phyloP scores from a whole-genome alignment of 768 basidiomycete species.

The Boletus rubropictus region DNA sequence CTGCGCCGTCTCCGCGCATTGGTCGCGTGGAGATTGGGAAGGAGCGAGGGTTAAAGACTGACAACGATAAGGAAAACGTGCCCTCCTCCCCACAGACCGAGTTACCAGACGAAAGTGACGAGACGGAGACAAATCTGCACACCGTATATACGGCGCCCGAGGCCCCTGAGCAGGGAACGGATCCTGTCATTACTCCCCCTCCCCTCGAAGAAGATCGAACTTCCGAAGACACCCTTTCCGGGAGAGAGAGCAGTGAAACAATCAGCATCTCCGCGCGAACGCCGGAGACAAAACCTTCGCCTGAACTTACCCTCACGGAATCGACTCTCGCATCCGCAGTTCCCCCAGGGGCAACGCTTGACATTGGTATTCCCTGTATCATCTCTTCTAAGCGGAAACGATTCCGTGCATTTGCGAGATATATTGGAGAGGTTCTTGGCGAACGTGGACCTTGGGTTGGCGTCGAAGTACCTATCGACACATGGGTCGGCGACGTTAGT shows the following conservation, averaged over 20 bases:
- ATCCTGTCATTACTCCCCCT: conserved; percentile 9
- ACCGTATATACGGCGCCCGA: conserved; percentile 22
- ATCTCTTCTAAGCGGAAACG: conserved; percentile 77
- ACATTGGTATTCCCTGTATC: conserved; percentile 87
- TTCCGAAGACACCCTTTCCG: conserved; percentile 19
- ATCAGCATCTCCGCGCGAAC: conserved; percentile 20
- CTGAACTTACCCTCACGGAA: conserved; percentile 18
- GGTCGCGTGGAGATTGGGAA: conserved; percentile 17
- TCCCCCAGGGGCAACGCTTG: conserved; percentile 59
- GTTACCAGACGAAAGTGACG: conserved; percentile 34
- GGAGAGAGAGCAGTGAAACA: conserved; percentile 25
- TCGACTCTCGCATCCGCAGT: conserved; percentile 21
- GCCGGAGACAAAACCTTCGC: conserved; percentile 16
- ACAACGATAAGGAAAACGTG: conserved; percentile 15
- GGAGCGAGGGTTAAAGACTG: conserved; percentile 36
- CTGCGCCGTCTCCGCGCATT: conserved; percentile 15
- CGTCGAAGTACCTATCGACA: conserved; percentile 72
- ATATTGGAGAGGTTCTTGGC: conserved; percentile 82
- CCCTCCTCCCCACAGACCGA: conserved; percentile 26
- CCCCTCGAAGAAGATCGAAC: conserved; percentile 11
- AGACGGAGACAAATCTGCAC: conserved; percentile 24
- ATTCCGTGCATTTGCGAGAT: conserved; percentile 82
- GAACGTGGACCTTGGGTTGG: conserved; percentile 86
- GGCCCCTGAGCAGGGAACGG: conserved; percentile 1
- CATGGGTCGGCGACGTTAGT: conserved; percentile 45